These are phyloP conservation scores for Eucalyptus erythrocorys DNA, from an alignment of 345 rosid species.

Conservation along the genomic window DNA sequence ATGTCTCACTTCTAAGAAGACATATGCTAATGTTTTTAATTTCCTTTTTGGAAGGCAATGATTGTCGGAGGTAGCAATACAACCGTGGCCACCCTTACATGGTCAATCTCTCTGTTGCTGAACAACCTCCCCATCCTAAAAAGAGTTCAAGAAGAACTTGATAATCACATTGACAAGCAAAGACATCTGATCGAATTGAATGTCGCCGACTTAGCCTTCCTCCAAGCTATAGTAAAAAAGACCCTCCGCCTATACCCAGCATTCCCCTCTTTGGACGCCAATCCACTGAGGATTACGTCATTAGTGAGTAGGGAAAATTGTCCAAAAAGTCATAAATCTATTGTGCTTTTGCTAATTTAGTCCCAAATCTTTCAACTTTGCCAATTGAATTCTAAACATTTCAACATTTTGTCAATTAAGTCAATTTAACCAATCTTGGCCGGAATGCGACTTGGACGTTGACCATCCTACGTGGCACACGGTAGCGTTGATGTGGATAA, in stretches of 20 bases:
- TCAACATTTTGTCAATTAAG: too few relatives aligned
- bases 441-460: rapidly evolving
- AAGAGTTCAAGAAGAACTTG: not conserved
- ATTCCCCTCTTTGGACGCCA: slow-evolving; percentile 5
- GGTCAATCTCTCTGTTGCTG: not conserved
- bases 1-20: not conserved
- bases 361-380: rapidly evolving
- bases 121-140: not conserved
- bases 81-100: not conserved
- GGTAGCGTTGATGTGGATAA: too few relatives aligned
- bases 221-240: slow-evolving; percentile 23
- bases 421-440: too few relatives aligned
- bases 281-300: slow-evolving; percentile 5
- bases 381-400: too few relatives aligned
- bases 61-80: not conserved
- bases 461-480: rapidly evolving
- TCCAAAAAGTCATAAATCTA: too few relatives aligned
- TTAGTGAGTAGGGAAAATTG: not conserved
- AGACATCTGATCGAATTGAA: not conserved
- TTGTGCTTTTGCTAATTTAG: rapidly evolving
- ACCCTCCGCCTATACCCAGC: slow-evolving; percentile 13
- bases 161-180: not conserved
- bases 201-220: slow-evolving; percentile 9
- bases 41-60: not conserved
- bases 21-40: not conserved